Evolutionary conservation across 495 filamentous ascomycete genomes (phyloP).

Genomic region (Aspergillus cavernicola): DNA sequence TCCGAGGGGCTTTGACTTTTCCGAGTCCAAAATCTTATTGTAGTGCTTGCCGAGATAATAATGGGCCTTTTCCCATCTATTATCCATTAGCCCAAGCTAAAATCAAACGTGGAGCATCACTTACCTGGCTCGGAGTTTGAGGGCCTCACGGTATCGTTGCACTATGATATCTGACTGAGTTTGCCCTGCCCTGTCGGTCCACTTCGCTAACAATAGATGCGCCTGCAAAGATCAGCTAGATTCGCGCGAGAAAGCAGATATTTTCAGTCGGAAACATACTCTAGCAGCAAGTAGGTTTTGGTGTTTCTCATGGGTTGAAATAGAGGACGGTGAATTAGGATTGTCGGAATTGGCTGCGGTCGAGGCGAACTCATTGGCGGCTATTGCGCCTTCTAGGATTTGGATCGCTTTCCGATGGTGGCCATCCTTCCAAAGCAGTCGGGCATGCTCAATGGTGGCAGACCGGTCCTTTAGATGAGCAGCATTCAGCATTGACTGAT

Average conservation of each 20-base stretch:
- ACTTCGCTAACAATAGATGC: conserved; percentile 87
- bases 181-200: conserved; percentile 89
- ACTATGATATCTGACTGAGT: conserved; percentile 75
- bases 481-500: conserved; percentile 89
- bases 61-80: conserved; percentile 90
- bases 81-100: conserved; percentile 8
- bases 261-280: conserved; percentile 19
- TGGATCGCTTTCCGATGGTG: conserved; percentile 95
- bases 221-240: conserved; percentile 40
- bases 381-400: conserved; percentile 77
- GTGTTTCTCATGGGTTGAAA: conserved; percentile 34
- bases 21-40: conserved; percentile 89
- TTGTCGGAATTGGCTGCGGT: conserved; percentile 45
- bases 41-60: conserved; percentile 97
- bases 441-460: conserved; percentile 87
- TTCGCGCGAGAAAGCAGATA: background rate
- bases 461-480: conserved; percentile 76
- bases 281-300: conserved; percentile 48
- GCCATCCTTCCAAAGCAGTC: conserved; percentile 90
- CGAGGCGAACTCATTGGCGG: conserved; percentile 61
- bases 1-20: conserved; percentile 68
- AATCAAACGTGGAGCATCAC: background rate
- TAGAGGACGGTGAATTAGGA: conserved; percentile 27
- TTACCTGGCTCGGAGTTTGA: conserved; percentile 42
- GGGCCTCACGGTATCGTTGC: conserved; percentile 72